A percentile compares a stretch with the other conserved stretches of the same genome.
These are phyloP conservation scores for Xylariaceae sp. DNA, from an alignment of 2,329 filamentous ascomycete species.

Conservation along the genomic window DNA sequence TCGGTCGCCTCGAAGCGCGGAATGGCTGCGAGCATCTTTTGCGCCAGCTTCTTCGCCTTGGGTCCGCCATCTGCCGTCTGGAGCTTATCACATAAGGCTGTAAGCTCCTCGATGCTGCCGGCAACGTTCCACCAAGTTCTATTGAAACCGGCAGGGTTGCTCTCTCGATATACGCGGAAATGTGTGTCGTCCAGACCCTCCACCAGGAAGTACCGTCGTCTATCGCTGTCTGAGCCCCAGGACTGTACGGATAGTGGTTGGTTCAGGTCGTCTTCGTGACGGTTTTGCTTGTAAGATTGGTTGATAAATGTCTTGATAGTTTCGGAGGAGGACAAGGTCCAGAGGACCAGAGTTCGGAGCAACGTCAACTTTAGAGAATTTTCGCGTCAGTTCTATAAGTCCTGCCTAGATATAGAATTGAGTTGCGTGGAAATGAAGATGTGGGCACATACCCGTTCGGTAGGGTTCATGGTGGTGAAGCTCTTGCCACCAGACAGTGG, in stretches of 20 bases:
- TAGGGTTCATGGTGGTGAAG: slow-evolving; percentile 79
- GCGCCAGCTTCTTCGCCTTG: slow-evolving; percentile 73
- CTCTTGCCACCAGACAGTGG: slow-evolving; percentile 76
- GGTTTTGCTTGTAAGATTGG: slow-evolving; percentile 82
- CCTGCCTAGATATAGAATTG: not conserved
- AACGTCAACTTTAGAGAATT: slow-evolving; percentile 65
- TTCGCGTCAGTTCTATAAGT: slow-evolving; percentile 15
- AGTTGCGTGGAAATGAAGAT: not conserved
- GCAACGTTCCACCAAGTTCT: slow-evolving; percentile 91
- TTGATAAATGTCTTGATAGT: slow-evolving; percentile 77
- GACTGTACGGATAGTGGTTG: slow-evolving; percentile 86
- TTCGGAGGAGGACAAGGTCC: slow-evolving; percentile 88
- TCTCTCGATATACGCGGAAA: slow-evolving; percentile 92
- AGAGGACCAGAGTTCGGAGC: slow-evolving; percentile 78
- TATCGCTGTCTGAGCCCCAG: slow-evolving; percentile 87
- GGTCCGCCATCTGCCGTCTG: slow-evolving; percentile 74
- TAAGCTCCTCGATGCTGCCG: slow-evolving; percentile 83
- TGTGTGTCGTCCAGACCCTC: slow-evolving; percentile 92
- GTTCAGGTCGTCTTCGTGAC: slow-evolving; percentile 76
- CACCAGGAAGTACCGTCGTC: slow-evolving; percentile 88
- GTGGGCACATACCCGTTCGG: slow-evolving; percentile 67
- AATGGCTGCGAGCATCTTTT: slow-evolving; percentile 75
- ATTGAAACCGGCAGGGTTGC: slow-evolving; percentile 73
- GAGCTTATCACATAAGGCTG: slow-evolving; percentile 71
- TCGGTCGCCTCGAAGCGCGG: slow-evolving; percentile 91